These are phyloP conservation scores for Sarcodon sp. DNA, from an alignment of 768 basidiomycete species.

Conservation along the genomic window DNA sequence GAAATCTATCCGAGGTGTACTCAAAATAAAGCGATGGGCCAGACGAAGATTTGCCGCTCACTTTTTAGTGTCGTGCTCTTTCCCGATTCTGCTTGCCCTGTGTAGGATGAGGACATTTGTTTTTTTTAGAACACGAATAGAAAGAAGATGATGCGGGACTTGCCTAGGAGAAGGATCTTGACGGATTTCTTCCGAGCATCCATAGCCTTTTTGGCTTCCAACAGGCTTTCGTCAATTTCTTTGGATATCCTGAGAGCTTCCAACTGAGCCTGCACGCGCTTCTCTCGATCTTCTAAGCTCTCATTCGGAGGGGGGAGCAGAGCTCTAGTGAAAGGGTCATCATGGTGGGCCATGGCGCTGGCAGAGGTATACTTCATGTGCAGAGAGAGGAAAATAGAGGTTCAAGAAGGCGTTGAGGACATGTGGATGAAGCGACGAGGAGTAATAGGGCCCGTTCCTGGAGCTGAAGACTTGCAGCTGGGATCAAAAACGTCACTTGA, in stretches of 20 bases:
- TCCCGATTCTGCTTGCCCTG: conserved; percentile 51
- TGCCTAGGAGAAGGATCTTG: conserved; percentile 45
- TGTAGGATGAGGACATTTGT: not conserved
- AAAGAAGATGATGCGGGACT: conserved; percentile 3
- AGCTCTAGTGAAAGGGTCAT: conserved; percentile 20
- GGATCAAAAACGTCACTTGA: too few species aligned
- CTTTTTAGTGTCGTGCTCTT: conserved; percentile 29
- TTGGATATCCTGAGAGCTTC: conserved; percentile 30
- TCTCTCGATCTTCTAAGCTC: conserved; percentile 21
- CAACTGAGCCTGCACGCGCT: conserved; percentile 21
- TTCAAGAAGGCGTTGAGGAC: too few species aligned
- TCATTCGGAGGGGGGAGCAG: conserved; percentile 22
- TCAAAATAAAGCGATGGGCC: not conserved
- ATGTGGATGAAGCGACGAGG: too few species aligned
- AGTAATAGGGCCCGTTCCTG: too few species aligned
- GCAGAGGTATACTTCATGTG: too few species aligned
- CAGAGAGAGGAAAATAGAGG: too few species aligned
- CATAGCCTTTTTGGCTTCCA: conserved; percentile 28
- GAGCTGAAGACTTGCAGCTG: too few species aligned
- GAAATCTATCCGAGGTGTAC: conserved; percentile 33
- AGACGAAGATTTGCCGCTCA: conserved; percentile 5
- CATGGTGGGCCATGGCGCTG: conserved; percentile 3
- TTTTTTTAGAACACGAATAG: not conserved
- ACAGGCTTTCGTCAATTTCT: conserved; percentile 35
- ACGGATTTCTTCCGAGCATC: conserved; percentile 38